phyloP scores from a whole-genome alignment of 2,329 filamentous ascomycete genomes.

The Lecanicillium sp. region DNA sequence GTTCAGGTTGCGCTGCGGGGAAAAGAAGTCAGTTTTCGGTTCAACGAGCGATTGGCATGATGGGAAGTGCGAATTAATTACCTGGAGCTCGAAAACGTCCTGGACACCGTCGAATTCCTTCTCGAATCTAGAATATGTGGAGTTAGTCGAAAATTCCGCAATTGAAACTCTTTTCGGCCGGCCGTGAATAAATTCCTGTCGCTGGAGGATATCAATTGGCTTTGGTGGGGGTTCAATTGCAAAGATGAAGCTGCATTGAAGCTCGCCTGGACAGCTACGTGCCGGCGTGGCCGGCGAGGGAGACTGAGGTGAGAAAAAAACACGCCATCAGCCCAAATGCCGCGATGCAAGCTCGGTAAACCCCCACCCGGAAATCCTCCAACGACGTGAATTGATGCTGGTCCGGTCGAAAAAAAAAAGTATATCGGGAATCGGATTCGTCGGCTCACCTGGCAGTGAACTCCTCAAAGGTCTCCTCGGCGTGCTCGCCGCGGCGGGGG shows the following conservation, averaged over 20 bases:
- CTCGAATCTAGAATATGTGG: constrained; percentile 67
- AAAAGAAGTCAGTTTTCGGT: neutral
- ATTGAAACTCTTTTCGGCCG: constrained; percentile 23
- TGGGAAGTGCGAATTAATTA: constrained; percentile 40
- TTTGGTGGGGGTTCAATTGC: neutral
- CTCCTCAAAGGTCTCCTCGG: constrained; percentile 98
- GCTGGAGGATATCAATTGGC: neutral
- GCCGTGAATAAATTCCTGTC: neutral
- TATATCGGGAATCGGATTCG: neutral
- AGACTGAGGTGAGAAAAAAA: neutral
- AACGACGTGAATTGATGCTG: neutral
- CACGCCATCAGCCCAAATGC: constrained; percentile 10
- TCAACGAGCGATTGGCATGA: neutral
- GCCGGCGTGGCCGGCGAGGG: no score
- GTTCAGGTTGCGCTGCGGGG: constrained; percentile 77
- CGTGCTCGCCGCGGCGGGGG: constrained; percentile 56
- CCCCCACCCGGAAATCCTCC: neutral
- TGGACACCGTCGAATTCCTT: constrained; percentile 98
- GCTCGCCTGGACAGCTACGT: no score
- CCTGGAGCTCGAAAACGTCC: constrained; percentile 99
- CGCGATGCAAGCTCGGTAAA: constrained; percentile 2
- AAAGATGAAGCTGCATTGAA: neutral
- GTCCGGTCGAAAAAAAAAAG: neutral
- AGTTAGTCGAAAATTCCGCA: constrained; percentile 13
- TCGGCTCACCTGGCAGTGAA: constrained; percentile 85